Evolutionary conservation across 2,329 filamentous ascomycete species (phyloP), one percentile per base, ranked within the genome.

Genomic region (Aspergillus quadrilineatus): DNA sequence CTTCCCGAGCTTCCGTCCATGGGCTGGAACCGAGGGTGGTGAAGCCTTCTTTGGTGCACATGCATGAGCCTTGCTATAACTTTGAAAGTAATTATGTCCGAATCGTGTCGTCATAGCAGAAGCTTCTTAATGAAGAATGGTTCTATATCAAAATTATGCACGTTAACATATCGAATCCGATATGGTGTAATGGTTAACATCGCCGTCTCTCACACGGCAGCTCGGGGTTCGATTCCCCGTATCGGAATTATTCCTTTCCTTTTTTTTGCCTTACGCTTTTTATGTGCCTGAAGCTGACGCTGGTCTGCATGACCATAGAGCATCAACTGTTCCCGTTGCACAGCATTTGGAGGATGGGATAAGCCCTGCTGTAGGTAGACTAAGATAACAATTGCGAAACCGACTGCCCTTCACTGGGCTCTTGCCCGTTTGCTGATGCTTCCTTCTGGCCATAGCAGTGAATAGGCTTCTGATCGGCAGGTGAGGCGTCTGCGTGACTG

Each of bases 141-240:
- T 4, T 22, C 22, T 22, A 3, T 8, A 10, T 39, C 37, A 6
- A 39, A n/a, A 12, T 4, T 14, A 14, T 39, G 37, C 2, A 39
- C n/a, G 2, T n/a, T 2, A 41, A 3, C 14, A 14, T 41, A 14
- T 6, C n/a, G 12, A 6, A 15, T 41, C 5, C 60, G 62, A 61
- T 63, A 55, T 63, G 62, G 62, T 61, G 62, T 63, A 63, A 46
- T 62, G 62, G 62, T 45, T 61, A 63, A 63, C 62, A 63, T 63
- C 61, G 61, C 58, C 55, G 61, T 63, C 62, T 63, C 63, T 67
- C 66, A 66, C 64, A 66, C 64, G 58, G 59, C 64, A 66, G 64
- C 64, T 54, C 42, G 64, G 64, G 63, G 63, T 66, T 65, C 61
- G 64, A 66, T 66, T 66, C 62, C 62, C 63, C 63, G 39, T 57